A percentile compares a stretch with the other conserved stretches of the same genome.
Evolutionary conservation across 2,329 filamentous ascomycete genomes (phyloP).

Genomic region (Alternaria solani): DNA sequence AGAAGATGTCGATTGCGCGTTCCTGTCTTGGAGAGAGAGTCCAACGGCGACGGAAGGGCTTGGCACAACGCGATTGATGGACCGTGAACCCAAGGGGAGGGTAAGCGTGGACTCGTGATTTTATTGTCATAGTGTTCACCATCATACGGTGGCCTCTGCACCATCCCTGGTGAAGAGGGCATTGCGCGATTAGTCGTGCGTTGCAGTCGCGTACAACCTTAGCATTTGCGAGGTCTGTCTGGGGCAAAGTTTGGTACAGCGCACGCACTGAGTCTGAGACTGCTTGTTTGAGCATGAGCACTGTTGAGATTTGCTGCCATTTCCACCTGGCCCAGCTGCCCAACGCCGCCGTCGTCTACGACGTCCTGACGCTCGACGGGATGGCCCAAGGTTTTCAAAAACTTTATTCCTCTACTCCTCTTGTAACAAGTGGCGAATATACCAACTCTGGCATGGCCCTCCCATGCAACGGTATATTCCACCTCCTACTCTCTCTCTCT

Average conservation of each 20-base stretch:
- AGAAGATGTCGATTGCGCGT: conserved; percentile 8
- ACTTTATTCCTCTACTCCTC: conserved; percentile 8
- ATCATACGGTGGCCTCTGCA: conserved; percentile 7
- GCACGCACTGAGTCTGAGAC: conserved; percentile 16
- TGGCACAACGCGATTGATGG: conserved; percentile 3
- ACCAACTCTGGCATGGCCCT: conserved; percentile 14
- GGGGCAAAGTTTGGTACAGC: conserved; percentile 9
- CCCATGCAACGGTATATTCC: conserved; percentile 10
- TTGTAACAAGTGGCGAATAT: conserved; percentile 16
- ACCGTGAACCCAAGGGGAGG: conserved; percentile 2
- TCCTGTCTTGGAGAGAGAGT: conserved; percentile 4
- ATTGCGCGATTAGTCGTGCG: conserved; percentile 17
- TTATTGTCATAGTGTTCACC: conserved; percentile 1
- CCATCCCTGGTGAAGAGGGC: background rate
- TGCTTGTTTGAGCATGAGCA: conserved; percentile 14
- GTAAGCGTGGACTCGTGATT: background rate
- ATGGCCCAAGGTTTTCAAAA: conserved; percentile 3
- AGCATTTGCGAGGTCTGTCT: conserved; percentile 8
- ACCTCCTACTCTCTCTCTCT: background rate
- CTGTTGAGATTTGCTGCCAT: conserved; percentile 10
- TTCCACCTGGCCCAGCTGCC: conserved; percentile 10
- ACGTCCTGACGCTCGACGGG: conserved; percentile 4
- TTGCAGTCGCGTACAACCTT: conserved; percentile 5
- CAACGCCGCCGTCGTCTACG: conserved; percentile 2
- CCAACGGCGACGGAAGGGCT: conserved; percentile 1